Conservation (phyloP, 768 basidiomycete genomes). For the Boletus huronensis region DNA sequence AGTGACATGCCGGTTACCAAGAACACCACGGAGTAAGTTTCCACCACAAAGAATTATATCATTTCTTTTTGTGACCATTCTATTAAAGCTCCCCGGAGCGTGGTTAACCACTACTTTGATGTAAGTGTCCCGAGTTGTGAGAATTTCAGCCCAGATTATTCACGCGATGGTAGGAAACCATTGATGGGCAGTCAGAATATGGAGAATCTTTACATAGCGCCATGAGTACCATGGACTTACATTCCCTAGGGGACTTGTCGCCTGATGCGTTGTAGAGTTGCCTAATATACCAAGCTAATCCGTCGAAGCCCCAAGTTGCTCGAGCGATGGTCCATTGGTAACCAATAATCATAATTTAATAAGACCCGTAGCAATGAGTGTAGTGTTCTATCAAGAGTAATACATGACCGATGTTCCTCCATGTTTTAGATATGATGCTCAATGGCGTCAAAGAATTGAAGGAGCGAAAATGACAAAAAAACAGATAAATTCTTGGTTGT, state of each 20-base stretch:
- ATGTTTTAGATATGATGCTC: constrained; percentile 29
- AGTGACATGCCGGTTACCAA: constrained; percentile 82
- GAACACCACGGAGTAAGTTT: constrained; percentile 85
- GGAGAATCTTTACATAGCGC: constrained; percentile 69
- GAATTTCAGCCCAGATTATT: background rate
- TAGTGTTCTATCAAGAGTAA: constrained; percentile 33
- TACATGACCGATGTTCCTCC: constrained; percentile 38
- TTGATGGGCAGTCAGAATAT: constrained; percentile 67
- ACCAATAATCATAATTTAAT: constrained; percentile 28
- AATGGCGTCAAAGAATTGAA: constrained; percentile 14
- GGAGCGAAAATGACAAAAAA: constrained; percentile 12
- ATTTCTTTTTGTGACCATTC: constrained; percentile 1
- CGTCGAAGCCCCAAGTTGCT: too few relatives aligned
- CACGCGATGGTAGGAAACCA: constrained; percentile 53
- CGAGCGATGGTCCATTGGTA: background rate
- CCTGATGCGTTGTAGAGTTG: constrained; percentile 58
- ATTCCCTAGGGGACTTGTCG: constrained; percentile 64
- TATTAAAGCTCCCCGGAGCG: constrained; percentile 71
- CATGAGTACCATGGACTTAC: constrained; percentile 51
- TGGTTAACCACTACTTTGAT: constrained; percentile 93
- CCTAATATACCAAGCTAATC: background rate
- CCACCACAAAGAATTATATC: background rate
- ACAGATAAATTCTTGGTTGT: constrained; percentile 1
- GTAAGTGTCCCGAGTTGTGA: constrained; percentile 41
- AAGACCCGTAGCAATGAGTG: constrained; percentile 34